Conservation (phyloP, 2,329 filamentous ascomycete species). For the Apiospora aurea region DNA sequence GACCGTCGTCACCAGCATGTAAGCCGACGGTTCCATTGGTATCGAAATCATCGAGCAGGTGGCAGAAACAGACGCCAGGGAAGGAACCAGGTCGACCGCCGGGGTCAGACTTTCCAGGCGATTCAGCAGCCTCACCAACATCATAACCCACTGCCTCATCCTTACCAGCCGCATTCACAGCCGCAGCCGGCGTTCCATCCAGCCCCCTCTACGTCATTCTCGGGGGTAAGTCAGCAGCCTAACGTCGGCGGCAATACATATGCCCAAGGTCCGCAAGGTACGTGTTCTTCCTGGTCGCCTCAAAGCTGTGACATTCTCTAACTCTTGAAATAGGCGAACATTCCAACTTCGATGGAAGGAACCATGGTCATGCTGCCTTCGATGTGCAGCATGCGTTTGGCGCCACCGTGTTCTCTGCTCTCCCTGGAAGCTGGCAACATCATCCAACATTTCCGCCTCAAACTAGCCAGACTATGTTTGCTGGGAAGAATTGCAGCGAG, state of each 20-base stretch:
- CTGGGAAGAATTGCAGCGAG: neutral
- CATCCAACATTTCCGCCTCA: neutral
- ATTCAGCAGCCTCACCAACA: neutral
- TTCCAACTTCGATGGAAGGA: neutral
- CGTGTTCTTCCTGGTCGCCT: neutral
- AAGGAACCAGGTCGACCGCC: neutral
- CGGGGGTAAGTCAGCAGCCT: neutral
- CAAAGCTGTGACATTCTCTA: neutral
- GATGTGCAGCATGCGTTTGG: too few species aligned
- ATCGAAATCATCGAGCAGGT: neutral
- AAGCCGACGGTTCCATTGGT: too few species aligned
- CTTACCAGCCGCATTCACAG: neutral
- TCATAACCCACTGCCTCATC: neutral
- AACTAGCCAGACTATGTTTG: neutral
- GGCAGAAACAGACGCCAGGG: neutral
- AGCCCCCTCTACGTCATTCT: neutral
- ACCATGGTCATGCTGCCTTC: neutral
- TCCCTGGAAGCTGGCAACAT: too few species aligned
- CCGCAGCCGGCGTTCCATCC: neutral
- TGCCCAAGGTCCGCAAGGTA: neutral
- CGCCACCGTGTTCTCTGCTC: too few species aligned
- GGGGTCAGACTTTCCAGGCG: neutral
- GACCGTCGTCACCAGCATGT: too few species aligned
- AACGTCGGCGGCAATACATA: too few species aligned
- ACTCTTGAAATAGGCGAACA: neutral